Conservation (phyloP, 2,329 filamentous ascomycete species). For the Sporothrix brunneoviolacea region DNA sequence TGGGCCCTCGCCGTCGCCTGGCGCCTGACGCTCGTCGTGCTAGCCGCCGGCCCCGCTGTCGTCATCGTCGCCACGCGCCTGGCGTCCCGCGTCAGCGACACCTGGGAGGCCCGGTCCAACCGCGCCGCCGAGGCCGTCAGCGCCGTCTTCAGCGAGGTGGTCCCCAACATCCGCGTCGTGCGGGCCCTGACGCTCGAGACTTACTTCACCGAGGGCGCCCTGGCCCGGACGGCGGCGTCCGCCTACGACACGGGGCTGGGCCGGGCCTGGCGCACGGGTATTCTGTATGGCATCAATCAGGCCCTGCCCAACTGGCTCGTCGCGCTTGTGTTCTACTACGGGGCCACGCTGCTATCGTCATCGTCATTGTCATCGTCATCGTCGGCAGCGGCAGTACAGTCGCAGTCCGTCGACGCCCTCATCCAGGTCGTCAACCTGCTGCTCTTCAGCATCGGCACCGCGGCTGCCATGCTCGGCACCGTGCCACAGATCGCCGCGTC, state of each 20-base stretch:
- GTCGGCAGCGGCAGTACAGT: too few species aligned
- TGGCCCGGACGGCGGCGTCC: conserved; percentile 42
- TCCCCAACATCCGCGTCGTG: conserved; percentile 73
- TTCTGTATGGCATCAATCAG: conserved; percentile 73
- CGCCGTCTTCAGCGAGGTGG: conserved; percentile 64
- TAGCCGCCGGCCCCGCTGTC: conserved; percentile 62
- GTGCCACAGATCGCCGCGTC: conserved; percentile 77
- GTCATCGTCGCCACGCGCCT: conserved; percentile 59
- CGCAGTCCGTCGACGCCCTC: conserved; percentile 49
- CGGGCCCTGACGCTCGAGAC: conserved; percentile 66
- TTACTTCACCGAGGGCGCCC: conserved; percentile 59
- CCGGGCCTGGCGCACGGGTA: conserved; percentile 60
- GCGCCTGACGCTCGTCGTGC: conserved; percentile 71
- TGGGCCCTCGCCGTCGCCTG: conserved; percentile 74
- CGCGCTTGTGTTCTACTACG: conserved; percentile 80
- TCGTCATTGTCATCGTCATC: conserved; percentile 24
- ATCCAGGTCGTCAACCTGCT: conserved; percentile 75
- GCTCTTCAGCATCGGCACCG: conserved; percentile 73
- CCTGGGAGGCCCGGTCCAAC: conserved; percentile 67
- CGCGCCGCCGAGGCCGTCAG: conserved; percentile 53
- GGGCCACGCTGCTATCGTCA: conserved; percentile 54
- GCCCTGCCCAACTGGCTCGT: conserved; percentile 64
- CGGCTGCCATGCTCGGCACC: conserved; percentile 61
- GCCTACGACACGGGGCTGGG: conserved; percentile 57
- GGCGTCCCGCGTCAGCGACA: conserved; percentile 58